Evolutionary conservation across 306 rosid genomes (phyloP).

Genomic region (Acacia crassicarpa): DNA sequence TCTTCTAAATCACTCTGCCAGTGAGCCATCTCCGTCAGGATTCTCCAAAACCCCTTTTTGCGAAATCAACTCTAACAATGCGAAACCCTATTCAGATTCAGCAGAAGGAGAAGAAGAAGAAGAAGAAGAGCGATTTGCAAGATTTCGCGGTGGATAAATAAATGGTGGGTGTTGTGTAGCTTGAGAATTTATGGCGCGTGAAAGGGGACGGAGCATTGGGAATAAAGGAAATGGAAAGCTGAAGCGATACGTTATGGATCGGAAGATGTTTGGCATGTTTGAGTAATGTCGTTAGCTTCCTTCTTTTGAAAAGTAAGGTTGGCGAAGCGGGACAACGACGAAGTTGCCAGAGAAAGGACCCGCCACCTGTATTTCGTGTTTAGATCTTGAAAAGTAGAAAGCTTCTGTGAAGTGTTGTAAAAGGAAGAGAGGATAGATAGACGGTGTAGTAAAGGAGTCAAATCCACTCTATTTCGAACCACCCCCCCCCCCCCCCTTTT

Average conservation of each 20-base stretch:
- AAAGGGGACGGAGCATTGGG: neutral
- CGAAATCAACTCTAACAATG: neutral
- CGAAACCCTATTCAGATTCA: slow-evolving; percentile 3
- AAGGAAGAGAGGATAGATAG: too few relatives aligned
- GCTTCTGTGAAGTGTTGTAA: neutral
- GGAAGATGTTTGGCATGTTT: neutral
- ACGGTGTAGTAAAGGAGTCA: too few relatives aligned
- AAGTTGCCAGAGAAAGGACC: neutral
- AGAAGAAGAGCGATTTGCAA: neutral
- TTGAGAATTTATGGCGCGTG: neutral
- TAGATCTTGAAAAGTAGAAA: neutral
- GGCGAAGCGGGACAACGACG: neutral
- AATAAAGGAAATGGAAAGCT: neutral
- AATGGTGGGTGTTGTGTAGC: neutral
- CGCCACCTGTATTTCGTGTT: neutral
- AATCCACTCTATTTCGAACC: too few relatives aligned
- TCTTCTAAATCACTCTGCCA: slow-evolving; percentile 62
- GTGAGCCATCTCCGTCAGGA: slow-evolving; percentile 54
- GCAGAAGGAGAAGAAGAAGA: neutral
- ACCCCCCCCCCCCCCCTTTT: too few relatives aligned
- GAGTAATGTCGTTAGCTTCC: neutral
- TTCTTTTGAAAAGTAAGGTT: neutral
- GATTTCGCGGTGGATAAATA: neutral
- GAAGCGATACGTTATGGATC: neutral
- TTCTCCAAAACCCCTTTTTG: neutral